A percentile compares a stretch with the other conserved stretches of the same genome.
phyloP scores from a whole-genome alignment of 768 basidiomycete species.

The Harrya chromipes region DNA sequence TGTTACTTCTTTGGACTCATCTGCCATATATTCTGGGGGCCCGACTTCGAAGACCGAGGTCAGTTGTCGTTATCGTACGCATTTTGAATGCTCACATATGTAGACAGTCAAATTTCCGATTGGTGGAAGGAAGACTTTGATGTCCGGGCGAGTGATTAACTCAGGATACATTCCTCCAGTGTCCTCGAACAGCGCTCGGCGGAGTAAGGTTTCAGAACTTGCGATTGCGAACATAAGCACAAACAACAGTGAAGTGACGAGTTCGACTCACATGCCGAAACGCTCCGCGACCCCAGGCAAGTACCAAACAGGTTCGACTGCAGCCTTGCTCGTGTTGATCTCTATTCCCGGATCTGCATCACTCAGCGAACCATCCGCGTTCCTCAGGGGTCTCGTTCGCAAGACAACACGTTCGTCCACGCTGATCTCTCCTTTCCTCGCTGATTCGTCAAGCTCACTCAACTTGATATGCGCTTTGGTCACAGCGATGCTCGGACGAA shows the following conservation, averaged over 20 bases:
- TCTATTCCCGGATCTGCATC: constrained; percentile 75
- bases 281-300: constrained; percentile 90
- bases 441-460: constrained; percentile 84
- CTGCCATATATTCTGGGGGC: constrained; percentile 71
- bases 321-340: constrained; percentile 86
- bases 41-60: constrained; percentile 53
- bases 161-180: constrained; percentile 97
- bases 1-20: constrained; percentile 77
- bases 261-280: constrained; percentile 76
- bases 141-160: constrained; percentile 90
- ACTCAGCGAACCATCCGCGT: constrained; percentile 59
- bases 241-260: neutral
- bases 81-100: constrained; percentile 57
- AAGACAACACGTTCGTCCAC: constrained; percentile 85
- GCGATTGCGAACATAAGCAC: neutral
- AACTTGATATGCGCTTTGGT: constrained; percentile 95
- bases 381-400: constrained; percentile 58
- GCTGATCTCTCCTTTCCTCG: constrained; percentile 62
- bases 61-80: neutral
- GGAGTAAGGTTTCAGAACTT: constrained; percentile 79
- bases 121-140: constrained; percentile 94
- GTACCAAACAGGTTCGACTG: constrained; percentile 96
- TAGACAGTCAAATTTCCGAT: constrained; percentile 91
- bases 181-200: constrained; percentile 93
- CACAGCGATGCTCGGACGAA: constrained; percentile 89